Evolutionary conservation across 1,284 basidiomycete species (phyloP), one percentile per base, ranked within the genome.

Genomic region (Heliocybe sulcata): DNA sequence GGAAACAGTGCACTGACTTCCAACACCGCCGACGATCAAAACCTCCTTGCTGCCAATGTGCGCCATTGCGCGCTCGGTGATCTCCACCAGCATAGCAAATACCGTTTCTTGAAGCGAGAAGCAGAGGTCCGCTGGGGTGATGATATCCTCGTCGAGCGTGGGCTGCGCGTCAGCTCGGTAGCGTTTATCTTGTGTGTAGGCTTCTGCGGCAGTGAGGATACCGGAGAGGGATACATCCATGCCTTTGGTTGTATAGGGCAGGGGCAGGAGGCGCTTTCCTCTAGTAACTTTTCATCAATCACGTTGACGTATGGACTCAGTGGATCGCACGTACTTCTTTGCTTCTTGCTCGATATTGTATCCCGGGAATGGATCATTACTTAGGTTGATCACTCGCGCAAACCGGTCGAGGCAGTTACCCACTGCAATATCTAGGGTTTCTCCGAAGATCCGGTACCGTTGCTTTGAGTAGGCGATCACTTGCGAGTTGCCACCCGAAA

Each of bases 51-150:
- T 94, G 2, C 92, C 93, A 25, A 98, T 95, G 70, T 99, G 97
- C 20, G 97, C 97, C 96, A 99, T 98, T 0, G 97, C 97, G 45
- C 97, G 81, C 69, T 99, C 97, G 0, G 97, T 99, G 57, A 98
- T 99, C 72, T 99, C 97, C 20, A 99, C 97, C 2, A 99, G 79
- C 97, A 99, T 99, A 0, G 96, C 92, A 70, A 93, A 99, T 1
- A 98, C 86, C 2, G 93, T 97, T 71, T 99, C 97, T 71, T 99
- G 97, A 3, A 99, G 75, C 3, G 93, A 95, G 69, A 96, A 98
- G 71, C 97, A 99, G 19, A 99, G 75, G 71, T 99, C 97, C 22
- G 93, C 88, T 4, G 95, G 86, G 2, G 92, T 98, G 64, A 98
- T 93, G 56, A 87, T 79, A 64, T 94, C 86, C 48, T 79, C 75